Conservation (phyloP, 1,284 basidiomycete genomes). For the Malassezia obtusa region DNA sequence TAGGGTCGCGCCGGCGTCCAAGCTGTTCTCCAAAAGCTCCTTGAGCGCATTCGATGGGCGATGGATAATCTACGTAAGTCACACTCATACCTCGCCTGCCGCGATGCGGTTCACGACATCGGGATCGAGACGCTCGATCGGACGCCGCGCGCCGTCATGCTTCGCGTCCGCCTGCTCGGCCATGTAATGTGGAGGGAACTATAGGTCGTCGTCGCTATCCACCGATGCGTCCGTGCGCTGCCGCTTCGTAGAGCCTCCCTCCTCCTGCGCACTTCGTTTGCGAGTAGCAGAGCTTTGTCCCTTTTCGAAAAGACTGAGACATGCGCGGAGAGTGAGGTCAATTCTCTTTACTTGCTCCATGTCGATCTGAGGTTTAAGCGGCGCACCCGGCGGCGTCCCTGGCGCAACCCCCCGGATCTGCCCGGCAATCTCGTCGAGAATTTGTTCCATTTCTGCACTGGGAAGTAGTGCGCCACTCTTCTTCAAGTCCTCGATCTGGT, state of each 20-base stretch:
- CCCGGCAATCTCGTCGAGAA: constrained; percentile 52
- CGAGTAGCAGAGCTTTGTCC: neutral
- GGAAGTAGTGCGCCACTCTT: constrained; percentile 47
- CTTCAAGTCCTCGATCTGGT: neutral
- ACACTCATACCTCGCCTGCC: constrained; percentile 52
- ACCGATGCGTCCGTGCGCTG: neutral
- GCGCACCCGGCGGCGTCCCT: constrained; percentile 4
- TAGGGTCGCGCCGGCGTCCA: constrained; percentile 81
- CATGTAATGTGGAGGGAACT: neutral
- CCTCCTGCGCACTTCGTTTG: constrained; percentile 3
- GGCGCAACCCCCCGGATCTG: constrained; percentile 6
- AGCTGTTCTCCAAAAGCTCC: constrained; percentile 85
- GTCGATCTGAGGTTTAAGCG: constrained; percentile 11
- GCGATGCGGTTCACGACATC: constrained; percentile 58
- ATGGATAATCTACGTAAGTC: constrained; percentile 63
- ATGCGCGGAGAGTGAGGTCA: constrained; percentile 16
- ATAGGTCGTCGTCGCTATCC: constrained; percentile 6
- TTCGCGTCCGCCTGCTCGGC: neutral
- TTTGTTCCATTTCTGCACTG: constrained; percentile 58
- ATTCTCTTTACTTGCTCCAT: constrained; percentile 29
- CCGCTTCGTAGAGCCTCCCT: neutral
- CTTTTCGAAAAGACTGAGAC: neutral
- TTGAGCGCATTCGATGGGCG: constrained; percentile 91
- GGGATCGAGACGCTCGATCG: constrained; percentile 47
- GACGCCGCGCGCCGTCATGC: neutral